phyloP scores from a whole-genome alignment of 371 early-diverging fungal species.

The Phascolomyces articulosus region DNA sequence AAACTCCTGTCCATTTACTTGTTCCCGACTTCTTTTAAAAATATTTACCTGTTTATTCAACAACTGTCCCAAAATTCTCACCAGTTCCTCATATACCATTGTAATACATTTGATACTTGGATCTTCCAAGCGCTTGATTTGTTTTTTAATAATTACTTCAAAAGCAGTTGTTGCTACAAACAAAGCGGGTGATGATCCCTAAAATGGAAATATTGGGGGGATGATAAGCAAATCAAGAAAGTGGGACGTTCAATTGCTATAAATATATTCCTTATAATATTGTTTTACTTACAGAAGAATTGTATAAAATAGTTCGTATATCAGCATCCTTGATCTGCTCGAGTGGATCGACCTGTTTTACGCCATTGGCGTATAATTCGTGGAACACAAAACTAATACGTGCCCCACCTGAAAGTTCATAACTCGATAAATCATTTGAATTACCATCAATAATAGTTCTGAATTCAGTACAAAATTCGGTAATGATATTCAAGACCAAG shows the following conservation, averaged over 20 bases:
- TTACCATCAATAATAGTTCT: constrained; percentile 94
- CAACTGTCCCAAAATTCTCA: constrained; percentile 89
- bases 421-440: constrained; percentile 87
- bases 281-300: constrained; percentile 81
- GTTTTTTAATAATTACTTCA: constrained; percentile 96
- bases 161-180: constrained; percentile 98
- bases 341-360: constrained; percentile 94
- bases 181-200: constrained; percentile 94
- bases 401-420: constrained; percentile 97
- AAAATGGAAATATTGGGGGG: not conserved
- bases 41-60: constrained; percentile 78
- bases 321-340: constrained; percentile 97
- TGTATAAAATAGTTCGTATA: constrained; percentile 97
- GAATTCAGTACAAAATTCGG: constrained; percentile 96
- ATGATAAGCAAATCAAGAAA: not conserved
- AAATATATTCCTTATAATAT: no score
- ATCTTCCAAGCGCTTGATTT: constrained; percentile 95
- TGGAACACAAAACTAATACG: constrained; percentile 99
- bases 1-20: no score
- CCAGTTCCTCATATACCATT: constrained; percentile 96
- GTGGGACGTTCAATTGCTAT: no score
- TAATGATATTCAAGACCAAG: constrained; percentile 92
- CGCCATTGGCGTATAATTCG: constrained; percentile 91
- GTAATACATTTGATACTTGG: constrained; percentile 93
- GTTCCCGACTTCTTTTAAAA: not conserved